Base-by-base conservation (phyloP, 176 grass and related monocot species). In the Areca catechu region DNA sequence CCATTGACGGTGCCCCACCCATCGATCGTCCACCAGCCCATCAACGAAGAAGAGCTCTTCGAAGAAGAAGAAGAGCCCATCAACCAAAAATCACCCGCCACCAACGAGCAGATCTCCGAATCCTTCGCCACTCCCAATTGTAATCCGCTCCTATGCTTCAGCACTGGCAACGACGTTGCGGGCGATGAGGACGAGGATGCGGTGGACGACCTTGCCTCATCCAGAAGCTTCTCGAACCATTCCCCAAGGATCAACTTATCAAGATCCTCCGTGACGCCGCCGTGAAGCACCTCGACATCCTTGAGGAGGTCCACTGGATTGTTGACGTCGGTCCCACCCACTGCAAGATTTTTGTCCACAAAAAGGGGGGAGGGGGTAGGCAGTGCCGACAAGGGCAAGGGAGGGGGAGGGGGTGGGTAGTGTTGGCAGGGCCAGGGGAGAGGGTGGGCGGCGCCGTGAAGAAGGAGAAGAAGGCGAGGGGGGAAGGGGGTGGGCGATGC, bases 341-440 rank as follows among this genome's bases (percentile, higher is more conserved):
- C 50, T 62, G 94, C 56, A 98, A 98, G 76, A 82, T 98, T 60
- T 98, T 98, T 49, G 84, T 93, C 48, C 94, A 98, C 17, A n/a
- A n/a, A n/a, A n/a, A n/a, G n/a, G n/a, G n/a, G n/a, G n/a, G n/a
- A n/a, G n/a, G n/a, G n/a, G n/a, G n/a, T n/a, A n/a, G n/a, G n/a
- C n/a, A n/a, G n/a, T n/a, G n/a, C n/a, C n/a, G n/a, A n/a, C n/a
- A n/a, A n/a, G n/a, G n/a, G n/a, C n/a, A n/a, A n/a, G n/a, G n/a
- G n/a, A n/a, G n/a, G n/a, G n/a, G n/a, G n/a, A n/a, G n/a, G n/a
- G n/a, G n/a, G n/a, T n/a, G n/a, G n/a, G n/a, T n/a, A n/a, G n/a
- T n/a, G n/a, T n/a, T n/a, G n/a, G n/a, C n/a, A n/a, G n/a, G n/a
- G n/a, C n/a, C n/a, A n/a, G n/a, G n/a, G n/a, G n/a, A n/a, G n/a